Conservation (phyloP, 2,329 filamentous ascomycete genomes). For the Epichloe coenophiala region DNA sequence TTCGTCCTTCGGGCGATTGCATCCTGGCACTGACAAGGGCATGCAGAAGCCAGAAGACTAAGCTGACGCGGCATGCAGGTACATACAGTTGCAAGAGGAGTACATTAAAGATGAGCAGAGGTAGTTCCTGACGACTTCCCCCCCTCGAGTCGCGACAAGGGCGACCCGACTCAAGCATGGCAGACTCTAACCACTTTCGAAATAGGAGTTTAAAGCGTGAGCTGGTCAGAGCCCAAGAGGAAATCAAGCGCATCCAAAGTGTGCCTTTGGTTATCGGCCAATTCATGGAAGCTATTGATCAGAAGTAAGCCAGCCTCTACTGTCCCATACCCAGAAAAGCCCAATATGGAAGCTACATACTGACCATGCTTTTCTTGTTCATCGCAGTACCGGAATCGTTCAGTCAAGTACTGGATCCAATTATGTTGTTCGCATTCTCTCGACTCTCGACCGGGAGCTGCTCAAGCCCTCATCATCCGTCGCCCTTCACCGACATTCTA, state of each 20-base stretch:
- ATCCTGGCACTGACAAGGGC: not conserved
- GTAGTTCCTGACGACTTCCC: conserved; percentile 25
- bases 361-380: not conserved
- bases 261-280: conserved; percentile 96
- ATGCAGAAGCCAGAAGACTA: conserved; percentile 5
- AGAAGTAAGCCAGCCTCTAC: conserved; percentile 56
- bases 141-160: not conserved
- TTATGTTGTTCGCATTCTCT: conserved; percentile 96
- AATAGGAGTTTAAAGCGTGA: conserved; percentile 85
- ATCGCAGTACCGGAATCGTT: conserved; percentile 82
- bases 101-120: conserved; percentile 99
- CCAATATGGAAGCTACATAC: not conserved
- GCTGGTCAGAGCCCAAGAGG: conserved; percentile 91
- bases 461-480: conserved; percentile 97
- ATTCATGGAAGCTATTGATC: conserved; percentile 99
- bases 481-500: conserved; percentile 93
- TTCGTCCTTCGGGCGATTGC: not conserved
- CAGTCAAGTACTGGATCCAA: conserved; percentile 97
- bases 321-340: not conserved
- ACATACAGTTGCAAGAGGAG: conserved; percentile 96
- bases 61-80: conserved; percentile 33
- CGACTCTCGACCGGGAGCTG: conserved; percentile 93
- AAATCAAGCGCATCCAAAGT: conserved; percentile 99
- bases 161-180: not conserved
- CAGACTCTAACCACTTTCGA: not conserved